These are phyloP conservation scores for Platanthera guangdongensis DNA, from an alignment of 106 monocot species.

Conservation along the genomic window DNA sequence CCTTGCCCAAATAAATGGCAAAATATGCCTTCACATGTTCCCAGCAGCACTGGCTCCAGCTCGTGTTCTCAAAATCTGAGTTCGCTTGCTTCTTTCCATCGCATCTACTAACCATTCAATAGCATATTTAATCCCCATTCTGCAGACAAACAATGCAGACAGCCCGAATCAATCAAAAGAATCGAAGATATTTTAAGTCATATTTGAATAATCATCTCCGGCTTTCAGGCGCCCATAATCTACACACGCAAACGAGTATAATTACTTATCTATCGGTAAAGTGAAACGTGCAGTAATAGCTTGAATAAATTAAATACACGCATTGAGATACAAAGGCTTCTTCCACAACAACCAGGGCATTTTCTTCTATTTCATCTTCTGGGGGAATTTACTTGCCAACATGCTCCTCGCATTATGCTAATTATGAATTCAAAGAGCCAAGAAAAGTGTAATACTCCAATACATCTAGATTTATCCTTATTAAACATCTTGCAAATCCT, in stretches of 20 bases:
- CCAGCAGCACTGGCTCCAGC: slow-evolving; percentile 23
- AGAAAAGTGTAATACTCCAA: no score
- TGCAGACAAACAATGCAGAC: slow-evolving; percentile 16
- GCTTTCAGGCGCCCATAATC: no score
- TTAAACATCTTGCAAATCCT: not conserved
- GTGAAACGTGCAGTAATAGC: no score
- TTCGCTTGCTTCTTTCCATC: slow-evolving; percentile 83
- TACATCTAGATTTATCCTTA: not conserved
- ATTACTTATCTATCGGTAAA: no score
- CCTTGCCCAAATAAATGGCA: not conserved
- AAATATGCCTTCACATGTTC: not conserved
- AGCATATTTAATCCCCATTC: slow-evolving; percentile 63
- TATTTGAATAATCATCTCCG: not conserved
- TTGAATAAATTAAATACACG: no score
- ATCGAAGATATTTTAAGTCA: not conserved
- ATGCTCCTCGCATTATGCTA: no score
- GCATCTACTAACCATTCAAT: slow-evolving; percentile 85
- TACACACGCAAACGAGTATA: no score
- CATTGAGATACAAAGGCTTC: no score
- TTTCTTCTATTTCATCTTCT: no score
- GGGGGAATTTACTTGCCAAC: no score
- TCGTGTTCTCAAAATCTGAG: slow-evolving; percentile 45
- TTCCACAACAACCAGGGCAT: no score
- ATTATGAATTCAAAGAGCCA: no score
- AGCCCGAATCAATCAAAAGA: not conserved